Conservation (phyloP, 2,329 filamentous ascomycete species). For the Lasiodiplodia citricola region DNA sequence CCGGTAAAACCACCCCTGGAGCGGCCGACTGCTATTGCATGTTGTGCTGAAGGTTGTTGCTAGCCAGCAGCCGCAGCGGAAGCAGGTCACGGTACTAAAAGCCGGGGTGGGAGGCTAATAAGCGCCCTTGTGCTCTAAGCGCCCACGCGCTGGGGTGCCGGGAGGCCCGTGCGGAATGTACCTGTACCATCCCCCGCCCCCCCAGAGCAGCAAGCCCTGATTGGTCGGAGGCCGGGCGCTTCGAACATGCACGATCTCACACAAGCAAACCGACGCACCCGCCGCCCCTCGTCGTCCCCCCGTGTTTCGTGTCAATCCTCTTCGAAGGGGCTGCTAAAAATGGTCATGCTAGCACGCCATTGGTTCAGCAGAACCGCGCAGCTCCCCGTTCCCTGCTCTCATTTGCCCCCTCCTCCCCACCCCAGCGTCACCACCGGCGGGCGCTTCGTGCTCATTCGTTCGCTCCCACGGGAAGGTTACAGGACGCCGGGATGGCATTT, state of each 20-base stretch:
- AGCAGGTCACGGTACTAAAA: not conserved
- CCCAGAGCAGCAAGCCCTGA: not conserved
- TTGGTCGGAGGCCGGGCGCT: not conserved
- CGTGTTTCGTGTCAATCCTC: not conserved
- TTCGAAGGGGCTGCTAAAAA: not conserved
- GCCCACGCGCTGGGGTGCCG: not conserved
- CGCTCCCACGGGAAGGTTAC: slow-evolving; percentile 23
- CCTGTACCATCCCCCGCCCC: not conserved
- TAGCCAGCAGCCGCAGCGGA: not conserved
- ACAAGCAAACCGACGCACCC: not conserved
- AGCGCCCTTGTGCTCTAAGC: not conserved
- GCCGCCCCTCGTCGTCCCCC: not conserved
- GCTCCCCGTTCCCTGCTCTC: not conserved
- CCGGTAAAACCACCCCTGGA: too few relatives aligned
- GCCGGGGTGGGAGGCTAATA: not conserved
- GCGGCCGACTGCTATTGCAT: not conserved
- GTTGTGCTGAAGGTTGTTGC: not conserved
- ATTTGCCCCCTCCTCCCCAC: not conserved
- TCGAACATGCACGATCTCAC: slow-evolving; percentile 18
- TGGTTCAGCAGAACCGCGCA: not conserved
- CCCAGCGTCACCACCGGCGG: not conserved
- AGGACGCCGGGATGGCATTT: slow-evolving; percentile 7
- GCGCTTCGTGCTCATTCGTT: not conserved
- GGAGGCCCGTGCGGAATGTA: not conserved
- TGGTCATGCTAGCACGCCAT: not conserved